Conservation (phyloP, 768 basidiomycete genomes). For the Antrodiella citrinella region DNA sequence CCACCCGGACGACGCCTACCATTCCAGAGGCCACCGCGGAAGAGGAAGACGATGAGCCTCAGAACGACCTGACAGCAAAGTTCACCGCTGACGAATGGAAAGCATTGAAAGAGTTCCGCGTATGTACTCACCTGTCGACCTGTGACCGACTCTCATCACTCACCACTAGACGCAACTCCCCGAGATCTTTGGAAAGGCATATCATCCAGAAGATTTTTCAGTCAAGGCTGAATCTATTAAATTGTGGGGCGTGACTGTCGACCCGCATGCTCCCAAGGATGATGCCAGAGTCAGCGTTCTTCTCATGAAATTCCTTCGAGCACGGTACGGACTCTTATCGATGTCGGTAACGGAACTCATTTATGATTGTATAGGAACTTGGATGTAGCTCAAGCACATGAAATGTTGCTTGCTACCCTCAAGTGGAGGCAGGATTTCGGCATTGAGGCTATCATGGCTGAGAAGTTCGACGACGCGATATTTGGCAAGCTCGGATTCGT, state of each 20-base stretch:
- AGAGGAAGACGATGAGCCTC: conserved; percentile 39
- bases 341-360: background rate
- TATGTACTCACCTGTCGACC: conserved; percentile 30
- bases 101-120: conserved; percentile 61
- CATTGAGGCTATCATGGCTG: conserved; percentile 50
- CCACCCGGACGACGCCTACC: background rate
- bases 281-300: conserved; percentile 68
- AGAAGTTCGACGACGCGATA: conserved; percentile 26
- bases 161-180: conserved; percentile 31
- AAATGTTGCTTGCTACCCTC: conserved; percentile 63
- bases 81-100: conserved; percentile 71
- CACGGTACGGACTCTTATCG: conserved; percentile 33
- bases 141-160: conserved; percentile 19
- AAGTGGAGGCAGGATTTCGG: conserved; percentile 65
- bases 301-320: conserved; percentile 76
- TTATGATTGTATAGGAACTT: conserved; percentile 35
- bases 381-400: conserved; percentile 42
- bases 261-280: conserved; percentile 40
- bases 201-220: conserved; percentile 41
- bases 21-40: conserved; percentile 4
- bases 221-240: conserved; percentile 42
- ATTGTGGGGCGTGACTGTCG: conserved; percentile 68
- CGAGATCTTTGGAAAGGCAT: conserved; percentile 49
- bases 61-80: conserved; percentile 58
- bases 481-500: conserved; percentile 52